Conservation (phyloP, 1,284 basidiomycete species). For the Schizophyllum amplum region DNA sequence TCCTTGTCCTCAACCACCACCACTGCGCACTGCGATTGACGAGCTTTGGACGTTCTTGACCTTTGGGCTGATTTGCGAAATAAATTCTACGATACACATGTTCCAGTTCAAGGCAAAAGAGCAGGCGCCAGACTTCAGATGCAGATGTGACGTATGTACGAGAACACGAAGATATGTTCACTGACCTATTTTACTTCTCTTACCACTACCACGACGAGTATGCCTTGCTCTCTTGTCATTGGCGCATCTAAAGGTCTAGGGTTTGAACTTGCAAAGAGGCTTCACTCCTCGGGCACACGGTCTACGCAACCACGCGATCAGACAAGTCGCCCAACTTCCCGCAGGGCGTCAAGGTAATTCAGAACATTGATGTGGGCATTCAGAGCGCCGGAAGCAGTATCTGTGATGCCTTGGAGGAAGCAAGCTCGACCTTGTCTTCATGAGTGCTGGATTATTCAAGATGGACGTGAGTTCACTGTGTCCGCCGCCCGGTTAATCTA, state of each 20-base stretch:
- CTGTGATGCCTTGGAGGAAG: conserved; percentile 24
- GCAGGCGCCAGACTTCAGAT: too few relatives aligned
- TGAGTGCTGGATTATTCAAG: conserved; percentile 31
- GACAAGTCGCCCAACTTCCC: conserved; percentile 16
- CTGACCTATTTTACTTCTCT: background rate
- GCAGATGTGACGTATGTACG: too few relatives aligned
- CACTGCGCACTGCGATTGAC: too few relatives aligned
- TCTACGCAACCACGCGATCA: conserved; percentile 33
- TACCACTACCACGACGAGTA: conserved; percentile 4
- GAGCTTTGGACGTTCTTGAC: too few relatives aligned
- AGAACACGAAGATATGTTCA: background rate
- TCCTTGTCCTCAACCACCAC: background rate
- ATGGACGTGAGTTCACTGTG: conserved; percentile 14
- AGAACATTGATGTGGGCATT: conserved; percentile 27
- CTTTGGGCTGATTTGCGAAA: too few relatives aligned
- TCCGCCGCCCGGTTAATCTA: too few relatives aligned
- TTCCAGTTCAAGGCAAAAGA: too few relatives aligned
- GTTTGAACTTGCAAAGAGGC: conserved; percentile 26
- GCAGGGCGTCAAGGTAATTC: conserved; percentile 24
- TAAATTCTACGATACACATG: too few relatives aligned
- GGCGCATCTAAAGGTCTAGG: conserved; percentile 39
- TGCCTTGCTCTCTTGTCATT: conserved; percentile 22
- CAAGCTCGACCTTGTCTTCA: conserved; percentile 28
- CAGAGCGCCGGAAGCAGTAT: conserved; percentile 27
- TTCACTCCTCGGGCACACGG: conserved; percentile 18